A percentile compares a stretch with the other conserved stretches of the same genome.
Evolutionary conservation across 305 asterid species (phyloP).

Genomic region (Fraxinus velutina): DNA sequence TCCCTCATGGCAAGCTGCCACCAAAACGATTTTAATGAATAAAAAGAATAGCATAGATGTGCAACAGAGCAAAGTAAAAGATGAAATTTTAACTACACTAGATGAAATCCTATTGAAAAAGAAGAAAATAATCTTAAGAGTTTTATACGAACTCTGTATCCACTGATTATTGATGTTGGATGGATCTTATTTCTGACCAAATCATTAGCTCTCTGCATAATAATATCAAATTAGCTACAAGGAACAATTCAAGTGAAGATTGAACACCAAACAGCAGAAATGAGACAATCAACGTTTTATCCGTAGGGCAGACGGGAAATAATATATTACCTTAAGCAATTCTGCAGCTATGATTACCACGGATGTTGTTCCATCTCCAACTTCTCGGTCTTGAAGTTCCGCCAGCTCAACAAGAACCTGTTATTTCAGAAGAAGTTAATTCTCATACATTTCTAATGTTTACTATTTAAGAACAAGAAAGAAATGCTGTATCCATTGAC

Average conservation of each 20-base stretch:
- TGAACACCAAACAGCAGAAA: not conserved
- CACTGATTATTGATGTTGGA: constrained; percentile 56
- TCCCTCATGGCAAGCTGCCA: constrained; percentile 78
- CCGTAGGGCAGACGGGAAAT: constrained; percentile 28
- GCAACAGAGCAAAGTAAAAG: not conserved
- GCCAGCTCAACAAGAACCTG: constrained; percentile 98
- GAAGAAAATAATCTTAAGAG: not conserved
- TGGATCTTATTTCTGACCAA: constrained; percentile 72
- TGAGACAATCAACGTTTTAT: constrained; percentile 7
- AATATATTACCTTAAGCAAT: constrained; percentile 61
- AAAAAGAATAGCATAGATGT: not conserved
- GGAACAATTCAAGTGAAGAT: not conserved
- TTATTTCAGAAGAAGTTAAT: not conserved
- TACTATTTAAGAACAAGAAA: not conserved
- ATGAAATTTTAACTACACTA: not conserved
- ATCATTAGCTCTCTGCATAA: constrained; percentile 88
- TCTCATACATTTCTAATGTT: not conserved
- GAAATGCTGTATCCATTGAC: constrained; percentile 29
- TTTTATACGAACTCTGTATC: constrained; percentile 62
- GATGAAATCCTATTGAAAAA: not conserved
- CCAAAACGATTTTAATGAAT: not conserved
- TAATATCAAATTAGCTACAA: constrained; percentile 15
- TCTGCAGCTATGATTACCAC: constrained; percentile 74
- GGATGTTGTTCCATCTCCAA: constrained; percentile 98
- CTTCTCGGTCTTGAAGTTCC: constrained; percentile 96